Percentiles rank a stretch among this genome's conserved stretches.
Evolutionary conservation across 2,329 filamentous ascomycete genomes (phyloP).

Genomic region (Didymella segeticola): DNA sequence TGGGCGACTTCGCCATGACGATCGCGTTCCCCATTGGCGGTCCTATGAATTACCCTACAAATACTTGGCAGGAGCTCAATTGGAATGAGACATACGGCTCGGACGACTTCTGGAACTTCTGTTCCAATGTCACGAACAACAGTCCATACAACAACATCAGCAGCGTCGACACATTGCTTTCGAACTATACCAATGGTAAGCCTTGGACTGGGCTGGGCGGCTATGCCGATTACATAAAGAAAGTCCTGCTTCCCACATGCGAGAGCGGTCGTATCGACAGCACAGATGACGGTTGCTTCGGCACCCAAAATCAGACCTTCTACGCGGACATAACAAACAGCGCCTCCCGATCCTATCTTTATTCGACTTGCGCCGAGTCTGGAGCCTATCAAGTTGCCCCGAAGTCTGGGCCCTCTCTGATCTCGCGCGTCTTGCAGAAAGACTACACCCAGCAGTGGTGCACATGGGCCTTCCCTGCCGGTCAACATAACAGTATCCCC

Average conservation of each 20-base stretch:
- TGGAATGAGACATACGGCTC: constrained; percentile 54
- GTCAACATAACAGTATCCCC: constrained; percentile 55
- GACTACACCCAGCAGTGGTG: constrained; percentile 64
- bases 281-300: constrained; percentile 53
- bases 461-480: constrained; percentile 60
- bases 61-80: constrained; percentile 63
- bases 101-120: constrained; percentile 61
- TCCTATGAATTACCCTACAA: constrained; percentile 58
- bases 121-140: constrained; percentile 58
- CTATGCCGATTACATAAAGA: constrained; percentile 61
- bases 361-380: constrained; percentile 58
- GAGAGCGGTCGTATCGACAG: constrained; percentile 52
- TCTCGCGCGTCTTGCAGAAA: constrained; percentile 57
- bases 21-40: constrained; percentile 58
- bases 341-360: constrained; percentile 56
- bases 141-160: constrained; percentile 54
- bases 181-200: constrained; percentile 58
- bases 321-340: constrained; percentile 55
- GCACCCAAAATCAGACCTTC: constrained; percentile 51
- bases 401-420: constrained; percentile 52
- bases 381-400: constrained; percentile 60
- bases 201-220: constrained; percentile 60
- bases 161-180: constrained; percentile 54
- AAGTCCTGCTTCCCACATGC: constrained; percentile 54
- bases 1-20: constrained; percentile 57